Evolutionary conservation across 2,329 filamentous ascomycete genomes (phyloP), one percentile per base, ranked within the genome.

Genomic region (Aureobasidium sp.): DNA sequence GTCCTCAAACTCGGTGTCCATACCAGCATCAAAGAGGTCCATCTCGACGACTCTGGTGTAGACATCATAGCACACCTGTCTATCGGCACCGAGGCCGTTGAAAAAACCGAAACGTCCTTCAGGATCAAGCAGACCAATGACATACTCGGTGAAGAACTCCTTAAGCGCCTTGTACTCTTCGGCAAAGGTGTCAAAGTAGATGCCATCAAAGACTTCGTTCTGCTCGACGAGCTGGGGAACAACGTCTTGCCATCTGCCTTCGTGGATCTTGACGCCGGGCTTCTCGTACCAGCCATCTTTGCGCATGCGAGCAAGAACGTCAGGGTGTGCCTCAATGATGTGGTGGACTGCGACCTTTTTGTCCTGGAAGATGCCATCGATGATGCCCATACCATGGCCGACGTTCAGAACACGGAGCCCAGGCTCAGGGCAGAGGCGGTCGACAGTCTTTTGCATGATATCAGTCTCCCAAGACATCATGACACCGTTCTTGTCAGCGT

Each of bases 161-260:
- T 88, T 87, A 30, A 97, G 83, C 72, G 93, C 89, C 2, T 81
- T 79, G 75, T 97, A 99, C 65, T 94, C 90, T 76, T 99, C 94
- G 7, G 91, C 94, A 73, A 97, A 97, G 0, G 94, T 99, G 72
- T 99, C 94, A 70, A 97, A 97, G 78, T 97, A 99, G 67, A 99
- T 79, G 10, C 74, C 78, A 63, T 81, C 78, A 59, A 80, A 77
- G 27, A 71, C 67, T 5, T 62, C 70, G 42, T 74, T 76, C 61
- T 77, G 69, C 62, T 75, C 74, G 3, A 78, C 70, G 0, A 81
- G 71, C 41, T 71, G 71, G 1, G 77, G 77, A 1, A 81, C 69
- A 9, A 80, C 69, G 44, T 80, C 78, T 66, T 81, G 78, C 78
- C 78, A 81, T 34, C 73, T 71, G 30, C 78, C 78, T 64, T 78